Evolutionary conservation across 768 basidiomycete species (phyloP), one percentile per base, ranked within the genome.

Genomic region (Ramaria sp.): DNA sequence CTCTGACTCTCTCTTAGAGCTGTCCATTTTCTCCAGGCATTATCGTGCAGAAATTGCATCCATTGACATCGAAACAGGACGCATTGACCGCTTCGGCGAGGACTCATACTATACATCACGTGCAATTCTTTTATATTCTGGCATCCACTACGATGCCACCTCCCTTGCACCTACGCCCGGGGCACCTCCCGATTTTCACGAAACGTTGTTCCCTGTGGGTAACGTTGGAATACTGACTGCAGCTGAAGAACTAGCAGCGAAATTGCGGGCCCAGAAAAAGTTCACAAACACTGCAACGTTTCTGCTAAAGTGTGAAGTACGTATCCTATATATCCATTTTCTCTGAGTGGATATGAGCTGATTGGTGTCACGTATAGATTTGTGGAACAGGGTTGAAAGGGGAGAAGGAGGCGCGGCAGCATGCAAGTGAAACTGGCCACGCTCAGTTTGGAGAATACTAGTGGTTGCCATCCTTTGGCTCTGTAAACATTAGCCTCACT

Each of bases 61-160:
- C 58, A 75, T 95, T 55, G 94, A 97, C 64, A 88, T 97, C 57
- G 89, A 94, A 66, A 89, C 89, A 0, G 94, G 94, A 0, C 78
- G 94, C 16, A 78, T 92, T 56, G 92, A 97, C 69, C 77, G 76
- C 20, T 95, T 94, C 63, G 71, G 79, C 1, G 78, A 87, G 47
- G 71, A 73, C 25, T 45, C 48, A 20, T 51, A 22, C 50, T 56
- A 56, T 48, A 15, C 56, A 38, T 55, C 65, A 66, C 75, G 84
- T 18, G 84, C 82, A 55, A 66, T 96, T 13, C 64, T 97, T n/a
- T 74, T 97, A 3, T 98, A 98, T 70, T 91, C 88, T 0, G 95
- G 95, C 2, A 96, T 97, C 44, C 94, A 98, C 66, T 99, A 99
- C 67, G 95, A 99, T 66, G 89, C 89, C 8, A 80, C 85, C 5